A percentile compares a stretch with the other conserved stretches of the same genome.
These are phyloP conservation scores for Eremochloa ophiuroides DNA, from an alignment of 176 grass and related monocot species.

Conservation along the genomic window DNA sequence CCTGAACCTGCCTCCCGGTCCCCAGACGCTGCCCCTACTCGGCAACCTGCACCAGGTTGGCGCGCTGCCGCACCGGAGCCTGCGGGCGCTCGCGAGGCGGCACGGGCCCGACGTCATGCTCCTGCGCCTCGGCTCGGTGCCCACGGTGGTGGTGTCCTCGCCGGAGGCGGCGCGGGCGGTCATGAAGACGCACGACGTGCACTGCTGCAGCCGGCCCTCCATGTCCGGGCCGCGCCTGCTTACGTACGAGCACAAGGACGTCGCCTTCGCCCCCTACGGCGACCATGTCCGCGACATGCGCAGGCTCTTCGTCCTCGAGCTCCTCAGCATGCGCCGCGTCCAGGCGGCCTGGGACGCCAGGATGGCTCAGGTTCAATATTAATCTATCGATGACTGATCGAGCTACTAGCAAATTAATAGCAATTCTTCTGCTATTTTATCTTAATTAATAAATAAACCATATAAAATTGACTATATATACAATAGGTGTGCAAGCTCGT, in stretches of 20 bases:
- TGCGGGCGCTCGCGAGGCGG: conserved; percentile 24
- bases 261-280: conserved; percentile 41
- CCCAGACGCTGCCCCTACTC: conserved; percentile 18
- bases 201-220: conserved; percentile 31
- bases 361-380: background rate
- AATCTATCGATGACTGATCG: background rate
- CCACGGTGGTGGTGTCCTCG: conserved; percentile 46
- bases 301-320: conserved; percentile 40
- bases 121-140: conserved; percentile 37
- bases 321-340: conserved; percentile 45
- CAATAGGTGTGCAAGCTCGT: conserved; percentile 28
- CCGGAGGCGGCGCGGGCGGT: conserved; percentile 33
- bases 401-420: no score
- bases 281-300: conserved; percentile 29
- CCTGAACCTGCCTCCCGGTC: conserved; percentile 38
- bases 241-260: conserved; percentile 13
- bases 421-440: background rate
- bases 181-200: conserved; percentile 43
- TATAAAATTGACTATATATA: no score
- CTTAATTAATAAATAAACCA: no score
- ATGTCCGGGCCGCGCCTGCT: conserved; percentile 5
- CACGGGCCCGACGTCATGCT: conserved; percentile 44
- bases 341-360: conserved; percentile 24
- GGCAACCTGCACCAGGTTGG: conserved; percentile 52
- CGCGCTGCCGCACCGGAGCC: conserved; percentile 32